Conservation (phyloP, 73 alveolate genomes). For the Effrenium voratum region DNA sequence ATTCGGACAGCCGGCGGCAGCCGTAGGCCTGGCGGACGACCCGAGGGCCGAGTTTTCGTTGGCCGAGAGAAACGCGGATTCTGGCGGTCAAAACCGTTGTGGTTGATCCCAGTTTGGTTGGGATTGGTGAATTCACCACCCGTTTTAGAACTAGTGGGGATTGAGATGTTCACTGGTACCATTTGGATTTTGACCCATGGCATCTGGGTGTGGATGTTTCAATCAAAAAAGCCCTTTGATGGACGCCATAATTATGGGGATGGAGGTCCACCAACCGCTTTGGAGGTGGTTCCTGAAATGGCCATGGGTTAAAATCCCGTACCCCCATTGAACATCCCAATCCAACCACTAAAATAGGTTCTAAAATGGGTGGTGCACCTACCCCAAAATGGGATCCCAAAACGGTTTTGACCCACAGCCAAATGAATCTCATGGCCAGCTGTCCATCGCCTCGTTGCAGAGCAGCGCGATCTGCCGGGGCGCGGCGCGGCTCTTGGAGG, state of each 20-base stretch:
- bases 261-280: no score
- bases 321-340: no score
- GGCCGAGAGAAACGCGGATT: neutral
- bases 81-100: neutral
- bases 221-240: no score
- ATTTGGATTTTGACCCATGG: neutral
- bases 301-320: no score
- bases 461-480: slow-evolving; percentile 55
- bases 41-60: neutral
- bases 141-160: neutral
- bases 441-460: slow-evolving; percentile 62
- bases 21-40: slow-evolving; percentile 67
- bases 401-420: no score
- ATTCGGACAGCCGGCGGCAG: slow-evolving; percentile 66
- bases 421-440: no score
- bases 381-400: no score
- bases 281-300: no score
- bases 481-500: slow-evolving; percentile 20
- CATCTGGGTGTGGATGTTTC: neutral
- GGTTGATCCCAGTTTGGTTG: neutral
- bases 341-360: no score
- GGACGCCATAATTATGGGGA: no score
- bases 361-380: no score
- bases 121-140: neutral
- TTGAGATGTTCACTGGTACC: neutral